Percentiles rank a stretch among this genome's conserved stretches.
Conservation (phyloP, 108 stramenopile species). For the Fistulifera solaris region DNA sequence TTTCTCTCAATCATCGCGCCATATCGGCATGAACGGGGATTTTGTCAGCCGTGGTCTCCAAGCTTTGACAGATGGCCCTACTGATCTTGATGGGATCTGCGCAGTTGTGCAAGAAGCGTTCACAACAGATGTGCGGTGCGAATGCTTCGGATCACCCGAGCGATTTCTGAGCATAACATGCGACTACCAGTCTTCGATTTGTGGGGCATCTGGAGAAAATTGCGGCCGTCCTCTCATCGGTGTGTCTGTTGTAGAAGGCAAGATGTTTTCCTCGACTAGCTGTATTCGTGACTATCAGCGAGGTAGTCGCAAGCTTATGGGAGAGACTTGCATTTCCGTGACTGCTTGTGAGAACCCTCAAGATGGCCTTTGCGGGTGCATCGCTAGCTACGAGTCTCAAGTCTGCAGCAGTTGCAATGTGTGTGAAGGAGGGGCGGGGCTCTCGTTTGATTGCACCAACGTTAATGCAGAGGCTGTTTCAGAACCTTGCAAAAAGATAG, state of each 20-base stretch:
- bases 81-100: not conserved
- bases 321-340: slow-evolving; percentile 1
- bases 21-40: no score
- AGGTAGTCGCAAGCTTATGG: not conserved
- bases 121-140: not conserved
- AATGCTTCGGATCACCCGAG: not conserved
- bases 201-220: not conserved
- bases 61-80: no score
- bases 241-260: not conserved
- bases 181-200: slow-evolving; percentile 1
- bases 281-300: slow-evolving; percentile 2
- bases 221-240: slow-evolving; percentile 4
- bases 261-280: not conserved
- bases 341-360: not conserved
- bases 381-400: not conserved
- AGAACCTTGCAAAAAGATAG: not conserved
- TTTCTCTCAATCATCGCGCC: no score
- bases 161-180: slow-evolving; percentile 4
- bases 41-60: no score
- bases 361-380: slow-evolving; percentile 7
- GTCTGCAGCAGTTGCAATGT: not conserved
- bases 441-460: slow-evolving; percentile 1
- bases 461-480: not conserved
- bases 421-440: not conserved
- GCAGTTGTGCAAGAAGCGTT: not conserved